Evolutionary conservation across 257 asterid species (phyloP), one percentile per base, ranked within the genome.

Genomic region (Primulina eburnea): DNA sequence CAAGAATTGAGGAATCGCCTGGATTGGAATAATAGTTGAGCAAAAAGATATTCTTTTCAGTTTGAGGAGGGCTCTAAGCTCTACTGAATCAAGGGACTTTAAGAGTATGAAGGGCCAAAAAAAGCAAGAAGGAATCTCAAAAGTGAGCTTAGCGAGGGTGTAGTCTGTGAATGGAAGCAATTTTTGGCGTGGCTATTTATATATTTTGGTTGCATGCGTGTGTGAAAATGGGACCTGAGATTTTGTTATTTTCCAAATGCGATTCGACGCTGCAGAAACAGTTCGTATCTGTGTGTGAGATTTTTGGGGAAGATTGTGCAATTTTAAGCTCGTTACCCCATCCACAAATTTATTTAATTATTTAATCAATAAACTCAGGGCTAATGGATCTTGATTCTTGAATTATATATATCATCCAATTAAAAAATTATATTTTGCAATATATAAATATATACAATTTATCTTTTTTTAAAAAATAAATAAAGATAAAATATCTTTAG

Each of bases 141-240:
- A 75, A 81, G 78, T 78, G 85, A 85, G 77, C 82, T 82, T 81
- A 78, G 77, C 60, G 62, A 63, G 61, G 70, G 64, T 30, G 20
- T 72, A 60, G 69, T 70, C 64, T 65, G 77, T 61, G 68, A 77
- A 75, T 76, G 80, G 77, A 76, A 78, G 68, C 85, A 62, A 79
- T 66, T 78, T 68, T 71, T 71, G 72, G 74, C 74, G 80, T 75
- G 82, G 75, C 80, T 83, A 82, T 78, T 78, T 80, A 83, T 80
- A 83, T 83, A 80, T 78, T 75, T 67, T 80, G 80, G 84, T 76
- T 26, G 69, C 79, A 73, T 79, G 77, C 81, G 64, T 67, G 75
- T 74, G 57, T 17, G 33, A 70, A 74, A 12, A 35, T 43, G 43
- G 57, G 65, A 29, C 57, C 57, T 50, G 20, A 17, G 57, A 50